Conservation (phyloP, 305 asterid genomes). For the Rubia occidens region DNA sequence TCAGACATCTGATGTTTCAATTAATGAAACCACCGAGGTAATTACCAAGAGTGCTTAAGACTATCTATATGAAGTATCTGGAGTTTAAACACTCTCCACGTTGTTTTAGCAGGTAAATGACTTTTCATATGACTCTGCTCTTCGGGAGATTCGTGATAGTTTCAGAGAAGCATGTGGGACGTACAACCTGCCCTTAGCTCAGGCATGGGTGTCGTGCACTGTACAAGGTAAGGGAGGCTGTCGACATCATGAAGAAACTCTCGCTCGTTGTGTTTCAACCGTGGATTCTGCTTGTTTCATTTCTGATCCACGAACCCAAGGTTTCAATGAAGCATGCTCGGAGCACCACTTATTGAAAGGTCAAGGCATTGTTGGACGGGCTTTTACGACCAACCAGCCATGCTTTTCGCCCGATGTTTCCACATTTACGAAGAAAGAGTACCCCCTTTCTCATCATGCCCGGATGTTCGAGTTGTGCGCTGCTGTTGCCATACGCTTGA, state of each 20-base stretch:
- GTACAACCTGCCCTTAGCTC: slow-evolving; percentile 72
- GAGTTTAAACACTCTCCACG: slow-evolving; percentile 9
- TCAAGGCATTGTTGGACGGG: slow-evolving; percentile 72
- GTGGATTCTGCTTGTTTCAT: slow-evolving; percentile 71
- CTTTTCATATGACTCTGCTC: slow-evolving; percentile 62
- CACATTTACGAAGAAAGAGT: slow-evolving; percentile 54
- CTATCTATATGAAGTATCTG: slow-evolving; percentile 5
- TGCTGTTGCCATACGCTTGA: slow-evolving; percentile 76
- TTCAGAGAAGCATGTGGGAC: slow-evolving; percentile 53
- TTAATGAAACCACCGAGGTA: slow-evolving; percentile 44
- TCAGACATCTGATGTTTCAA: slow-evolving; percentile 47
- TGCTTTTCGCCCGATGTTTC: slow-evolving; percentile 69
- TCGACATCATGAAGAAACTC: slow-evolving; percentile 61
- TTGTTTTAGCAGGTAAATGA: slow-evolving; percentile 42
- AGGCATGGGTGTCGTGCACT: slow-evolving; percentile 75
- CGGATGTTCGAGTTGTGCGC: slow-evolving; percentile 67
- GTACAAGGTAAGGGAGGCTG: slow-evolving; percentile 68
- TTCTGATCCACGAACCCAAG: slow-evolving; percentile 44
- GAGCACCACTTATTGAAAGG: slow-evolving; percentile 81
- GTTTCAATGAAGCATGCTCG: slow-evolving; percentile 78
- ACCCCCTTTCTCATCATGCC: slow-evolving; percentile 89
- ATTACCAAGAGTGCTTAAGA: slow-evolving; percentile 6
- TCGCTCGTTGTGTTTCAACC: slow-evolving; percentile 54
- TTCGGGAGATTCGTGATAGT: slow-evolving; percentile 66
- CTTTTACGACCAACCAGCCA: slow-evolving; percentile 69